Percentiles rank a stretch among this genome's conserved stretches.
phyloP scores from a whole-genome alignment of 1,284 basidiomycete species.

The Austroboletus novae-zelandiae region DNA sequence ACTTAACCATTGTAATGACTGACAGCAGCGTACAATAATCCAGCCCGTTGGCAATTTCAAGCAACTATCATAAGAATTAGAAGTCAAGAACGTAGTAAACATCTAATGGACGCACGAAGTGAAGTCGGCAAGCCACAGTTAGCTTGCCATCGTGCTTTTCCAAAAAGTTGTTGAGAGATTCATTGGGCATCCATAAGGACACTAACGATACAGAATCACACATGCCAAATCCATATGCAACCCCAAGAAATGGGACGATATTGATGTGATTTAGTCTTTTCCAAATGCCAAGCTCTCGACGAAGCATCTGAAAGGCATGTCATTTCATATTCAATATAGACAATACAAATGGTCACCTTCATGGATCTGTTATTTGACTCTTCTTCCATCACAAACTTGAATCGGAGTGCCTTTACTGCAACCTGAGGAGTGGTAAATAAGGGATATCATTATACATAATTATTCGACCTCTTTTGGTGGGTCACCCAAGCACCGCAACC shows the following conservation, averaged over 20 bases:
- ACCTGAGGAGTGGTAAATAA: slow-evolving; percentile 9
- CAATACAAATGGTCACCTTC: not conserved
- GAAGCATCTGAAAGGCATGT: slow-evolving; percentile 4
- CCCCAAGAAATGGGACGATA: slow-evolving; percentile 12
- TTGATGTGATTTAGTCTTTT: slow-evolving; percentile 12
- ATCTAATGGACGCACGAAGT: slow-evolving; percentile 2
- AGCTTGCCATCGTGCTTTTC: not conserved
- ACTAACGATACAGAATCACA: slow-evolving; percentile 8
- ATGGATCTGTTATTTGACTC: not conserved
- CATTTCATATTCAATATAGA: not conserved
- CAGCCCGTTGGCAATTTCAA: slow-evolving; percentile 5
- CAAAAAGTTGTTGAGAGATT: slow-evolving; percentile 12
- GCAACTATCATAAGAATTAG: not conserved
- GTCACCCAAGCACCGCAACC: not conserved
- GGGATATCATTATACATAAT: not conserved
- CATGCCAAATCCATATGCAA: slow-evolving; percentile 18
- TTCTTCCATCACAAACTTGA: slow-evolving; percentile 1
- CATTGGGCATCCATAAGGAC: slow-evolving; percentile 21
- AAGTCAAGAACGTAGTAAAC: fast-evolving
- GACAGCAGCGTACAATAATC: not conserved
- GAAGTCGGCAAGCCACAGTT: not conserved
- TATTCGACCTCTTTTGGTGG: slow-evolving; percentile 8
- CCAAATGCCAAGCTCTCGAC: slow-evolving; percentile 21
- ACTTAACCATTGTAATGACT: not conserved
- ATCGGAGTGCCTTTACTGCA: slow-evolving; percentile 15